Conservation (phyloP, 2,329 filamentous ascomycete genomes). For the Coleophoma eucalyptorum region DNA sequence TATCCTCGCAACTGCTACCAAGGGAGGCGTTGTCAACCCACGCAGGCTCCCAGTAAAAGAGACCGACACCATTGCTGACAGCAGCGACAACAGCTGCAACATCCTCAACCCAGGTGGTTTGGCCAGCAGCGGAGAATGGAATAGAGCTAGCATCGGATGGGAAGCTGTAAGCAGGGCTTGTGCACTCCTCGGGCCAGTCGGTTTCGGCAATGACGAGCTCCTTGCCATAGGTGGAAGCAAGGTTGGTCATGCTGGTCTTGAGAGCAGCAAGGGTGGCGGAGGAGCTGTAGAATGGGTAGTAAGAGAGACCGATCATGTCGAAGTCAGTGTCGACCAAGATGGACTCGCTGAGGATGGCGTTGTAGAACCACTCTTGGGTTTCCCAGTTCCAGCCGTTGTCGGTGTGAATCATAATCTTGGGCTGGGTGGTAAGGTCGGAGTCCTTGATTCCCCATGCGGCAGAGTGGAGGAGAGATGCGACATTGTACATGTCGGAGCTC, state of each 20-base stretch:
- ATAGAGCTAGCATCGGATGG: slow-evolving; percentile 56
- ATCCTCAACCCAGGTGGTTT: slow-evolving; percentile 56
- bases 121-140: slow-evolving; percentile 59
- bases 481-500: slow-evolving; percentile 51
- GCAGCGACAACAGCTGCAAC: slow-evolving; percentile 52
- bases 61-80: slow-evolving; percentile 49
- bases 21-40: slow-evolving; percentile 64
- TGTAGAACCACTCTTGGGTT: slow-evolving; percentile 60
- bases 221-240: slow-evolving; percentile 61
- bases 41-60: slow-evolving; percentile 74
- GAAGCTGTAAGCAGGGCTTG: slow-evolving; percentile 53
- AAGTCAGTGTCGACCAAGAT: slow-evolving; percentile 51
- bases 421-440: slow-evolving; percentile 49
- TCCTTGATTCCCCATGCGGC: slow-evolving; percentile 63
- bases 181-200: slow-evolving; percentile 65
- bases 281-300: slow-evolving; percentile 67
- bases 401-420: slow-evolving; percentile 71
- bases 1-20: slow-evolving; percentile 62
- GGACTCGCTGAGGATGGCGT: slow-evolving; percentile 47
- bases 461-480: slow-evolving; percentile 60
- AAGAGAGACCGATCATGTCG: slow-evolving; percentile 69
- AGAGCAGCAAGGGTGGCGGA: slow-evolving; percentile 56
- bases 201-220: slow-evolving; percentile 66
- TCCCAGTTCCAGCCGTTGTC: slow-evolving; percentile 73
- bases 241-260: slow-evolving; percentile 49